These are phyloP conservation scores for Flaveria floridana DNA, from an alignment of 140 eudicot genomes.

Conservation along the genomic window DNA sequence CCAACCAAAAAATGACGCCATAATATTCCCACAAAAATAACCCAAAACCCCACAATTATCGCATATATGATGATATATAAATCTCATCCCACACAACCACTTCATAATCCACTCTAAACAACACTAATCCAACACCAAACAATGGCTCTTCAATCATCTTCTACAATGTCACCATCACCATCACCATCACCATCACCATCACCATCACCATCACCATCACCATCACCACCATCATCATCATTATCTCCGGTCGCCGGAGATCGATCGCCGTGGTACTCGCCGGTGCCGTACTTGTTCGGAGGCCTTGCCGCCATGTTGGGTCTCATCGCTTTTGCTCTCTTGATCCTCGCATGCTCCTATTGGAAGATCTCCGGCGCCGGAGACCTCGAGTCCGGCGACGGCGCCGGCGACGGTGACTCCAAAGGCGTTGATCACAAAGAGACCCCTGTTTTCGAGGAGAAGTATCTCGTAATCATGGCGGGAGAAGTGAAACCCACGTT, in stretches of 20 bases:
- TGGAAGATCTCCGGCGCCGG: constrained; percentile 55
- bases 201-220: constrained; percentile 26
- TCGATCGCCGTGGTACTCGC: constrained; percentile 76
- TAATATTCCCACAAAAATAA: constrained; percentile 9
- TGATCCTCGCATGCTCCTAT: constrained; percentile 68
- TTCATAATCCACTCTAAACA: constrained; percentile 32
- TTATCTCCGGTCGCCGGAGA: constrained; percentile 25
- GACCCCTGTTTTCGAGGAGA: constrained; percentile 48
- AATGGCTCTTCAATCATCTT: constrained; percentile 34
- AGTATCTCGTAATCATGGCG: constrained; percentile 65
- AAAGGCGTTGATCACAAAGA: constrained; percentile 21
- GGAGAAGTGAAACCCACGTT: constrained; percentile 60
- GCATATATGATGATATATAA: constrained; percentile 38
- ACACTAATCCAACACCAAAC: neutral
- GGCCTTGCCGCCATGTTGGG: constrained; percentile 71
- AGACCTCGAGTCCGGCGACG: constrained; percentile 53
- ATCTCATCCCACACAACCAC: constrained; percentile 24
- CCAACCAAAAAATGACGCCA: constrained; percentile 21
- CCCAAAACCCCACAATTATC: constrained; percentile 17
- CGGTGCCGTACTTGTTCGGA: constrained; percentile 67
- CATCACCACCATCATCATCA: constrained; percentile 7
- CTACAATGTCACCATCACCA: constrained; percentile 29
- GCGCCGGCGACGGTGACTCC: constrained; percentile 28
- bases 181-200: neutral
- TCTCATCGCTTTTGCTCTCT: constrained; percentile 65